Conservation (phyloP, 2,329 filamentous ascomycete genomes). For the Fusarium illudens region DNA sequence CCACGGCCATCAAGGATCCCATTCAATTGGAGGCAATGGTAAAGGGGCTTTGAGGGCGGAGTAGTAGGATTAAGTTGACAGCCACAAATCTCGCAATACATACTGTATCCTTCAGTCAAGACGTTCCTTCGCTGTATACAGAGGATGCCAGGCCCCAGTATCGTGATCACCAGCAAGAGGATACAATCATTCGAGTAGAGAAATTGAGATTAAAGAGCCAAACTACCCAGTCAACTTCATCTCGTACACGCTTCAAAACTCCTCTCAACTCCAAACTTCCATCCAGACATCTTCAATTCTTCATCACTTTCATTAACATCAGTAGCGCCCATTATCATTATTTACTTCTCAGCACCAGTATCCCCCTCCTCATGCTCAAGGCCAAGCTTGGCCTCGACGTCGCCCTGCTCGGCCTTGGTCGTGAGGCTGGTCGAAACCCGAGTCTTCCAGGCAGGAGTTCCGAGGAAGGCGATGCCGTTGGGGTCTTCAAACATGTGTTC, state of each 20-base stretch:
- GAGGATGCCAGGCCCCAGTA: too few species aligned
- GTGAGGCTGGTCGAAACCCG: slow-evolving; percentile 8
- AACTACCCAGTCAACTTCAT: not conserved
- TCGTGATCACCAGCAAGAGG: too few species aligned
- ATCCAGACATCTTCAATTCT: not conserved
- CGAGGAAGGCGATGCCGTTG: slow-evolving; percentile 28
- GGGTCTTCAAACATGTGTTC: slow-evolving; percentile 52
- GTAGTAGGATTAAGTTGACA: too few species aligned
- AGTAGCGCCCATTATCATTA: not conserved
- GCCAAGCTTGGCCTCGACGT: slow-evolving; percentile 32
- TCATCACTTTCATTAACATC: not conserved
- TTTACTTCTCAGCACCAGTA: slow-evolving; percentile 3
- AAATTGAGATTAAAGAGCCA: not conserved
- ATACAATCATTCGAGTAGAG: not conserved
- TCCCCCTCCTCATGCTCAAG: slow-evolving; percentile 8
- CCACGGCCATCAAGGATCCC: not conserved
- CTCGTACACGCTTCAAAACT: not conserved
- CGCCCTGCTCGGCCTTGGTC: slow-evolving; percentile 27
- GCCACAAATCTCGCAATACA: too few species aligned
- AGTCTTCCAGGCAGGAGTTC: slow-evolving; percentile 38
- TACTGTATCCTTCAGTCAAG: too few species aligned
- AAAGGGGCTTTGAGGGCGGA: not conserved
- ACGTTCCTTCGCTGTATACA: too few species aligned
- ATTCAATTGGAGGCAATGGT: not conserved
- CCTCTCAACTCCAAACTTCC: not conserved